These are phyloP conservation scores for Secale cereale DNA, from an alignment of 176 grass and related monocot species.

Conservation along the genomic window DNA sequence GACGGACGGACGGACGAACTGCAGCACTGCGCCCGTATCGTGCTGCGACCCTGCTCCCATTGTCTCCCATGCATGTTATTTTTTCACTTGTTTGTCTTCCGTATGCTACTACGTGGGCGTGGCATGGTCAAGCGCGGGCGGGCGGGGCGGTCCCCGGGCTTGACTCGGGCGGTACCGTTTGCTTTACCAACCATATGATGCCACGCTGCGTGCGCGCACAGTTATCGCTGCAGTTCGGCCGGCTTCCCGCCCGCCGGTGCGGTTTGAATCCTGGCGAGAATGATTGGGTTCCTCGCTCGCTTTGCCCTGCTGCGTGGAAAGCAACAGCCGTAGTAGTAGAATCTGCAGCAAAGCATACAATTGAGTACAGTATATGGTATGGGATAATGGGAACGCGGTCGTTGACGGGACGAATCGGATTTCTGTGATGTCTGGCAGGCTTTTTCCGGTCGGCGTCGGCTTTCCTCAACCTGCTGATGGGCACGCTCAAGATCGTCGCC, in stretches of 20 bases:
- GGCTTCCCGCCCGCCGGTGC: conserved; percentile 33
- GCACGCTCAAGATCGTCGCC: conserved; percentile 88
- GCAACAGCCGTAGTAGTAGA: background rate
- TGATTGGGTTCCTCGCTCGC: background rate
- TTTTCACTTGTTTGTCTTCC: background rate
- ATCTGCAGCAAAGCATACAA: conserved; percentile 14
- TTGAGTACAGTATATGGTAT: background rate
- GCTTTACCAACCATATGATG: background rate
- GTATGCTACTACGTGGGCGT: too few species aligned
- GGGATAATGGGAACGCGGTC: background rate
- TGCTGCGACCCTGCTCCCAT: background rate
- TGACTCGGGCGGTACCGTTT: background rate
- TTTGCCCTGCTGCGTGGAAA: conserved; percentile 1
- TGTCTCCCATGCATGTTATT: background rate
- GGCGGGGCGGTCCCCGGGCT: conserved; percentile 15
- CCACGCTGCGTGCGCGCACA: background rate
- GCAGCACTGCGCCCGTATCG: background rate
- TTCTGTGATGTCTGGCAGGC: conserved; percentile 45
- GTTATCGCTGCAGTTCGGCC: background rate
- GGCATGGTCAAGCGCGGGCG: conserved; percentile 1
- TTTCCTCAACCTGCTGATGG: conserved; percentile 88
- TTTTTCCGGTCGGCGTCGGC: conserved; percentile 95
- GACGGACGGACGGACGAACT: background rate
- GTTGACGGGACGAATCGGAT: conserved; percentile 33
- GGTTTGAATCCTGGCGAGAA: conserved; percentile 35